Base-by-base conservation (phyloP, 495 filamentous ascomycete genomes). In the Neurospora sublineolata region DNA sequence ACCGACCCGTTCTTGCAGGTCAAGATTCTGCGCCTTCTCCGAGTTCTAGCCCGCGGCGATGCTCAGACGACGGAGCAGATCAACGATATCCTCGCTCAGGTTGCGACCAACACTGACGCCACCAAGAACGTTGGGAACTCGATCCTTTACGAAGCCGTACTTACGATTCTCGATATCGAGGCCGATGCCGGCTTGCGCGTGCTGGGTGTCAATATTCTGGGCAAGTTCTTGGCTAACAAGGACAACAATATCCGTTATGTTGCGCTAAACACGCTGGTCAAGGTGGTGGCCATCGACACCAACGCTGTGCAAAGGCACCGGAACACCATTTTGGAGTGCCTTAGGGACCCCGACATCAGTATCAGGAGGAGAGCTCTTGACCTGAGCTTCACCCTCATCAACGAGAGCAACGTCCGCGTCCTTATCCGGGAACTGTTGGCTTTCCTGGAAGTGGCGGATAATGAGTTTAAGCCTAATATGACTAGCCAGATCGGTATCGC, bases 171-270 rank as follows among this genome's bases (percentile, higher is more conserved):
- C 40, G 95, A 99, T 75, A 98, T 99, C 73, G 94, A 99, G 80
- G 96, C 95, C 8, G 95, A 99, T 79, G 94, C 94, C 11, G 94
- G 96, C 10, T 81, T 98, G 72, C 85, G 96, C 42, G 96, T 98
- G 11, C 85, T 99, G 60, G 95, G 95, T 78, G 94, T 99, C 74
- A 99, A 99, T 77, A 99, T 99, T 70, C 88, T 99, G 10, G 95
- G 95, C 77, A 99, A 98, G 79, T 99, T 99, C 84, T 83, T 99
- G 70, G 89, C 93, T 8, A 99, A 99, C 81, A 92, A 94, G 79
- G 95, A 99, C 82, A 99, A 99, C 84, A 99, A 99, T 77, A 98
- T 99, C 78, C 92, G 95, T 76, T 99, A 99, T 79, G 95, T 99
- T 67, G 95, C 95, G 33, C 82, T 99, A 36, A 99, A 99, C 80